Percentiles rank a stretch among this genome's conserved stretches.
Evolutionary conservation across 2,329 filamentous ascomycete genomes (phyloP).

Genomic region (Pseudocercospora eumusae): DNA sequence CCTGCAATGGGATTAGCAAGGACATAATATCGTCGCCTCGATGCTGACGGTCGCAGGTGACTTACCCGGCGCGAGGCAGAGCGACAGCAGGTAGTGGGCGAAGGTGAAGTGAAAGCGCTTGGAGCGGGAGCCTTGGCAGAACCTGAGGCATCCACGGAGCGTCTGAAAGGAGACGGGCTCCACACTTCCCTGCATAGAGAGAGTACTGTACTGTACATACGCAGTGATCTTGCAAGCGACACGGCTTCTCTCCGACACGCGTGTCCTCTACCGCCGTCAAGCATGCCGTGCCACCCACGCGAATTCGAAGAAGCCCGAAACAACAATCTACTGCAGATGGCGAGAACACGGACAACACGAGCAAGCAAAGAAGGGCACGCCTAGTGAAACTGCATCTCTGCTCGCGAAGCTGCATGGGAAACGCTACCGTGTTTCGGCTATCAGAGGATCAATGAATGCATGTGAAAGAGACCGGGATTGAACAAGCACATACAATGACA

Average conservation of each 20-base stretch:
- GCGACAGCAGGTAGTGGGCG: no score
- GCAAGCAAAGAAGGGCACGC: background rate
- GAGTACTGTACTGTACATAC: no score
- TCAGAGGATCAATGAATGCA: conserved; percentile 5
- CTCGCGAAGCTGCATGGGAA: conserved; percentile 2
- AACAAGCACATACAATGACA: background rate
- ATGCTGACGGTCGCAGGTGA: no score
- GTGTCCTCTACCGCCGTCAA: background rate
- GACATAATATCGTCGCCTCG: no score
- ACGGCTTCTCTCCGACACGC: background rate
- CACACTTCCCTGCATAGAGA: no score
- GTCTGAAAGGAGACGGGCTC: no score
- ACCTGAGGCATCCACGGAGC: no score
- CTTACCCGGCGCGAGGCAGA: no score
- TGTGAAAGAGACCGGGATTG: conserved; percentile 1
- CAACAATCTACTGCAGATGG: background rate
- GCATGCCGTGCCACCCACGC: background rate
- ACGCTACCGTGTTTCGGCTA: background rate
- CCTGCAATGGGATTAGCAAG: no score
- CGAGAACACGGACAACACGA: background rate
- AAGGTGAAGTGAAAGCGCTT: no score
- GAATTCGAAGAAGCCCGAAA: background rate
- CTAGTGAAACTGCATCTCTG: background rate
- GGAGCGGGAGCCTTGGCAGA: no score
- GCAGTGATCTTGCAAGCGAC: background rate